These are phyloP conservation scores for Fusarium nodosum DNA, from an alignment of 2,329 filamentous ascomycete species.

Conservation along the genomic window DNA sequence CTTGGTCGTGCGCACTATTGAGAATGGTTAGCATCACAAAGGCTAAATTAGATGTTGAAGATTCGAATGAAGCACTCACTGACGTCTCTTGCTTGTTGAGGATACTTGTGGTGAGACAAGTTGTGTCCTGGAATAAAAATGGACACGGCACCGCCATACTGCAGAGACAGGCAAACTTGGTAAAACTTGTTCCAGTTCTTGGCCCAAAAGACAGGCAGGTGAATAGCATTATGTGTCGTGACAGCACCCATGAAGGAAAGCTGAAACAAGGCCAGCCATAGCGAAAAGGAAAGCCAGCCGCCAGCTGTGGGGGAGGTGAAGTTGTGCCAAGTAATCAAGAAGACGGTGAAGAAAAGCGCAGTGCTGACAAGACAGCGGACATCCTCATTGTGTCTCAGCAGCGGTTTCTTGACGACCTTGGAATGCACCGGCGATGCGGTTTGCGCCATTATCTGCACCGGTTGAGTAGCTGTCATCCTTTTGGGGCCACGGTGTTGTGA, in stretches of 20 bases:
- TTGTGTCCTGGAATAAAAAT: slow-evolving; percentile 30
- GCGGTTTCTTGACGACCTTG: neutral
- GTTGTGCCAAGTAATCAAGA: slow-evolving; percentile 20
- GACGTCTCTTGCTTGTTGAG: slow-evolving; percentile 28
- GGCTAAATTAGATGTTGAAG: no score
- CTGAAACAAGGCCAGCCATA: slow-evolving; percentile 30
- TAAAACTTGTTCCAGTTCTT: slow-evolving; percentile 32
- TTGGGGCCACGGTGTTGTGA: slow-evolving; percentile 1
- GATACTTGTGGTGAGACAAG: slow-evolving; percentile 32
- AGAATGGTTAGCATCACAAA: slow-evolving; percentile 3
- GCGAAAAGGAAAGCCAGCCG: slow-evolving; percentile 8
- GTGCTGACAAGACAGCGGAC: slow-evolving; percentile 27
- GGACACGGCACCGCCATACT: slow-evolving; percentile 26
- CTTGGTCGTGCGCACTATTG: slow-evolving; percentile 27
- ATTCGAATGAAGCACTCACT: slow-evolving; percentile 18
- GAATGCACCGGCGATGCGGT: slow-evolving; percentile 1
- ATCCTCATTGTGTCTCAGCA: slow-evolving; percentile 22
- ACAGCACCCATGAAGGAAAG: slow-evolving; percentile 29
- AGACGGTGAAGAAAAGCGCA: slow-evolving; percentile 23
- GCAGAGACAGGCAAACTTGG: slow-evolving; percentile 30
- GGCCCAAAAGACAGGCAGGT: slow-evolving; percentile 19
- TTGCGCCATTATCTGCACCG: neutral
- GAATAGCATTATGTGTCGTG: slow-evolving; percentile 28
- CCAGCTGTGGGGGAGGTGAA: slow-evolving; percentile 18
- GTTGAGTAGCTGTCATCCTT: slow-evolving; percentile 5